Base-by-base conservation (phyloP, 768 basidiomycete species). In the Tubosaeta brunneosetosa region DNA sequence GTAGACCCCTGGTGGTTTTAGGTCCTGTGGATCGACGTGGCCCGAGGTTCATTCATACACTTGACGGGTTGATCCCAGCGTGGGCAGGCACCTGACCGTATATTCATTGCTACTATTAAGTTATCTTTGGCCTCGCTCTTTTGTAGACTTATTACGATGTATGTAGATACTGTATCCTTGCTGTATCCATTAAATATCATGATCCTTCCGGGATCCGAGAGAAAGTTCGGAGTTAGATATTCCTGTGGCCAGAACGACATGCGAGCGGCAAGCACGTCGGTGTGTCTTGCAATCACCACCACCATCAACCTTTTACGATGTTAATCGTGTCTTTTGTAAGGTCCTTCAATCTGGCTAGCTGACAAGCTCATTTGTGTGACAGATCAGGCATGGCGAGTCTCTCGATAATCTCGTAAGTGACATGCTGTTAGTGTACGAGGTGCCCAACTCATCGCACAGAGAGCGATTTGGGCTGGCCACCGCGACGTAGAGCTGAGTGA, bases 321-420 rank as follows among this genome's bases (percentile, higher is more conserved):
- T 53, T 66, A 37, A 17, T 58, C 53, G 45, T 66, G 25, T 59
- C 65, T 14, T 61, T 66, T 48, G 65, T 66, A 53, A 66, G 66
- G 11, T 16, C 27, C 25, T 26, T 26, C 37, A 9, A 25, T 33
- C 13, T 3, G 12, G 13, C 19, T 34, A 19, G 33, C 44, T 56
- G 41, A 57, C 52, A 22, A 9, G 9, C 7, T 16, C 16, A 34
- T 31, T 41, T 17, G 14, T 4, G 19, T 4, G 29, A 17, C 25
- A 90, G 86, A 74, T 89, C 58, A 75, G 88, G 48, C 88, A 91
- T 64, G 88, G 83, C 25, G 86, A 91, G 60, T 88, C 88, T 10
- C 81, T 77, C 33, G 88, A 91, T 58, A 91, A 91, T 59, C 56
- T 85, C 63, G 88, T 86, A 46, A 46, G 81, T 63, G 14, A 17